Percentiles rank a stretch among this genome's conserved stretches.
These are phyloP conservation scores for Phytophthora melonis DNA, from an alignment of 352 stramenopile species.

Conservation along the genomic window DNA sequence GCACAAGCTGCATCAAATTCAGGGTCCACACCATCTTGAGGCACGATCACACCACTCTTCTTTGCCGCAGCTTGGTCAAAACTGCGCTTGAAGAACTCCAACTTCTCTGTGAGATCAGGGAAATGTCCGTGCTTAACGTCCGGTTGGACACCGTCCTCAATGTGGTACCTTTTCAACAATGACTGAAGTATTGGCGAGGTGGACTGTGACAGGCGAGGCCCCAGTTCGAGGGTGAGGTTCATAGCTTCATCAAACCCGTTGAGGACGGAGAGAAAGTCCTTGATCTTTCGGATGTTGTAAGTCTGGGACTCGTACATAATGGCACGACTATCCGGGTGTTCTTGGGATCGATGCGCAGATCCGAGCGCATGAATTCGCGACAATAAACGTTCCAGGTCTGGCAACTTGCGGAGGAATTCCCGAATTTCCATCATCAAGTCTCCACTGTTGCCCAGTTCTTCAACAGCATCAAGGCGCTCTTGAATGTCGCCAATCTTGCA, in stretches of 20 bases:
- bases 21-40: constrained; percentile 93
- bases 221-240: constrained; percentile 87
- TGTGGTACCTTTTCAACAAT: constrained; percentile 55
- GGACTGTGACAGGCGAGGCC: constrained; percentile 68
- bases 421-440: constrained; percentile 86
- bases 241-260: constrained; percentile 89
- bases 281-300: constrained; percentile 99
- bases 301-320: constrained; percentile 98
- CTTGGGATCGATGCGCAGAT: constrained; percentile 75
- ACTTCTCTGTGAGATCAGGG: constrained; percentile 89
- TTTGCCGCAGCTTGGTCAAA: constrained; percentile 96
- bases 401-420: constrained; percentile 89
- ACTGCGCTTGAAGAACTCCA: constrained; percentile 97
- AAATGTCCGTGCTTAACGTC: constrained; percentile 73
- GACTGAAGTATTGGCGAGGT: constrained; percentile 63
- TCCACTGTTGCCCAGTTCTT: constrained; percentile 90
- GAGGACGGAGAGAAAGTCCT: constrained; percentile 92
- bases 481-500: constrained; percentile 96
- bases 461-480: constrained; percentile 95
- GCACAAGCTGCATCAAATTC: constrained; percentile 95
- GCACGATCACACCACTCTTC: constrained; percentile 93
- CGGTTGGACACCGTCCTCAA: constrained; percentile 29
- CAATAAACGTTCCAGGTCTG: constrained; percentile 97
- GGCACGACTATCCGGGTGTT: constrained; percentile 96
- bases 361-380: constrained; percentile 97